Conservation (phyloP, 2,329 filamentous ascomycete species). For the Xylaria sp. region DNA sequence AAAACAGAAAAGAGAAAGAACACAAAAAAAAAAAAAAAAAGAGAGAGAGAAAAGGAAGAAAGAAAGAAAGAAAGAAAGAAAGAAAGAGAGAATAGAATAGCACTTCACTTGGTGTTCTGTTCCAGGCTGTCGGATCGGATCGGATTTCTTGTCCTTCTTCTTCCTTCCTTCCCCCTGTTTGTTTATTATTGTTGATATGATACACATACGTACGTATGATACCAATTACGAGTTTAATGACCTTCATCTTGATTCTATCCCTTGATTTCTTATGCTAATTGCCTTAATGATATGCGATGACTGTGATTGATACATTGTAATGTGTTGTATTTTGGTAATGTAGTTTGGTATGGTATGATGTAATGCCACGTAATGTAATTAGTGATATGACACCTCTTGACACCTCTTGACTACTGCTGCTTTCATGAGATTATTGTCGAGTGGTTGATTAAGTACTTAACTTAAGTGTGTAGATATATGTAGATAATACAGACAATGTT, state of each 20-base stretch:
- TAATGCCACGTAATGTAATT: no score
- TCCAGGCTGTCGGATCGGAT: no score
- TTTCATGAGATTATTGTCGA: neutral
- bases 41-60: neutral
- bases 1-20: neutral
- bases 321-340: neutral
- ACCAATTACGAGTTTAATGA: conserved; percentile 34
- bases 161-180: neutral
- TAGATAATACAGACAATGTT: conserved; percentile 16
- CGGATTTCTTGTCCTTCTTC: neutral
- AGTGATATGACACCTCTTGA: no score
- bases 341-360: neutral
- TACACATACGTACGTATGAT: conserved; percentile 22
- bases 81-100: neutral
- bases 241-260: neutral
- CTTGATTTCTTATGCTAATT: neutral
- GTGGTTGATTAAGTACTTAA: neutral
- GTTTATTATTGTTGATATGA: conserved; percentile 23
- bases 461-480: no score
- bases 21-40: neutral
- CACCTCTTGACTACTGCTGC: neutral
- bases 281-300: neutral
- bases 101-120: neutral
- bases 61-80: neutral
- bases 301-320: neutral